Conservation (phyloP, 2,329 filamentous ascomycete genomes). For the Penicillium janthinellum region DNA sequence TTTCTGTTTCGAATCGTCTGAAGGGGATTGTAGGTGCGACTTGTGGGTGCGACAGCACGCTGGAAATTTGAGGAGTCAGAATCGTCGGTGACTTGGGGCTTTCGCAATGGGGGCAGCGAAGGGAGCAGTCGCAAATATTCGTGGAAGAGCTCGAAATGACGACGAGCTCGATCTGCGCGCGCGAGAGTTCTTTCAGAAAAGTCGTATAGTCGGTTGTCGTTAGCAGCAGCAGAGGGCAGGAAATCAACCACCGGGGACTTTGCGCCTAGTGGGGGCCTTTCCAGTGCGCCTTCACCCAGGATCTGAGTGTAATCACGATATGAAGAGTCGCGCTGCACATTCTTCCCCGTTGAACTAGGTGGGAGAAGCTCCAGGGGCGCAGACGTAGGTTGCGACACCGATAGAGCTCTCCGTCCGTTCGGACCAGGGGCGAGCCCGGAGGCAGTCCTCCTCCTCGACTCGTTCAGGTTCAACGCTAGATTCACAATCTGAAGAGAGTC, state of each 20-base stretch:
- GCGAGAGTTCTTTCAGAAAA: slow-evolving; percentile 80
- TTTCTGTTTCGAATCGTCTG: slow-evolving; percentile 92
- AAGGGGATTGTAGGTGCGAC: slow-evolving; percentile 83
- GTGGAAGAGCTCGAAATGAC: slow-evolving; percentile 80
- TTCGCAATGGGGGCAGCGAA: slow-evolving; percentile 69
- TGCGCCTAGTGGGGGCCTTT: slow-evolving; percentile 11
- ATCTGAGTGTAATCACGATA: slow-evolving; percentile 29
- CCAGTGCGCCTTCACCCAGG: slow-evolving; percentile 25
- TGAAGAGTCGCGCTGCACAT: slow-evolving; percentile 18
- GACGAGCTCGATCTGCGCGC: slow-evolving; percentile 80
- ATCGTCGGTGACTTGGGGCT: slow-evolving; percentile 16
- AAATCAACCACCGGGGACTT: slow-evolving; percentile 30
- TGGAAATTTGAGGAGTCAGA: slow-evolving; percentile 22
- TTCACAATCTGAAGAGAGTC: slow-evolving; percentile 90
- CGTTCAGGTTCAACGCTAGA: slow-evolving; percentile 85
- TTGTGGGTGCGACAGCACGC: slow-evolving; percentile 49
- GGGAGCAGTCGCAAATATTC: slow-evolving; percentile 83
- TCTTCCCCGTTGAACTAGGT: slow-evolving; percentile 16
- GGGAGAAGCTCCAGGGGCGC: slow-evolving; percentile 25
- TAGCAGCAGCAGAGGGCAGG: slow-evolving; percentile 32
- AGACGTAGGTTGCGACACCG: slow-evolving; percentile 27
- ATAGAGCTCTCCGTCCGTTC: slow-evolving; percentile 37
- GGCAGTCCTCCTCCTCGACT: slow-evolving; percentile 67
- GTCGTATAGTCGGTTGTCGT: slow-evolving; percentile 43
- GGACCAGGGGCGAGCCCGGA: slow-evolving; percentile 58